These are phyloP conservation scores for Lachancea dasiensis DNA, from an alignment of 805 yeast genomes.

Conservation along the genomic window DNA sequence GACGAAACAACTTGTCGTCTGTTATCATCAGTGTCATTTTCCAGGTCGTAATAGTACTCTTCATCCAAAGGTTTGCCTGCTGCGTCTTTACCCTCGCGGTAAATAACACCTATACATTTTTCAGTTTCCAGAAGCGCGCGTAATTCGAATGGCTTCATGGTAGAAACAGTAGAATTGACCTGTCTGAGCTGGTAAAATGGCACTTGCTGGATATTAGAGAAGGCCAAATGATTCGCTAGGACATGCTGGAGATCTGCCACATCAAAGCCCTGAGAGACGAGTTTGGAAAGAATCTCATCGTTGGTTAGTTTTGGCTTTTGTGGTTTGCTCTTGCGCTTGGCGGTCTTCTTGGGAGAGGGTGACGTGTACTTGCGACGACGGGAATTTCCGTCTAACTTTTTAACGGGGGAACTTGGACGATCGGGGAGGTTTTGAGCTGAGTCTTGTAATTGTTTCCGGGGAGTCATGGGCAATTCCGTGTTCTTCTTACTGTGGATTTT, in stretches of 20 bases:
- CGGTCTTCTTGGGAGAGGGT: constrained; percentile 11
- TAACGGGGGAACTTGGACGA: background rate
- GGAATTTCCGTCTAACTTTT: background rate
- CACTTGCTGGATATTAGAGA: constrained; percentile 79
- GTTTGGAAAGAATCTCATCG: constrained; percentile 20
- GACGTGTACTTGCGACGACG: constrained; percentile 12
- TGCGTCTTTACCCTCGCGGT: constrained; percentile 90
- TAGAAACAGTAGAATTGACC: constrained; percentile 51
- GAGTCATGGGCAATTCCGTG: constrained; percentile 5
- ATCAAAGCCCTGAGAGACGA: constrained; percentile 33
- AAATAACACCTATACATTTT: constrained; percentile 78
- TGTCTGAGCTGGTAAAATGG: constrained; percentile 68
- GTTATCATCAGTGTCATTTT: constrained; percentile 64
- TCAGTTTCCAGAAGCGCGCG: constrained; percentile 39
- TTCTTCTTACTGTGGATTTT: too few relatives aligned
- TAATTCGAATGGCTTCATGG: constrained; percentile 40
- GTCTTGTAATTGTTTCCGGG: constrained; percentile 2
- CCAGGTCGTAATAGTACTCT: constrained; percentile 87
- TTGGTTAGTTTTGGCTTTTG: constrained; percentile 18
- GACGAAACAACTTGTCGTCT: constrained; percentile 68
- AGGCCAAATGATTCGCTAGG: constrained; percentile 79
- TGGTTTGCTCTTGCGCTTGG: constrained; percentile 23
- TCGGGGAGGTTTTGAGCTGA: background rate
- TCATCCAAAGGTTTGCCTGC: constrained; percentile 93
- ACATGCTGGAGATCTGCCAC: constrained; percentile 54